Conservation (phyloP, 176 grass and related monocot species). For the Rhipidocladum racemiflorum region DNA sequence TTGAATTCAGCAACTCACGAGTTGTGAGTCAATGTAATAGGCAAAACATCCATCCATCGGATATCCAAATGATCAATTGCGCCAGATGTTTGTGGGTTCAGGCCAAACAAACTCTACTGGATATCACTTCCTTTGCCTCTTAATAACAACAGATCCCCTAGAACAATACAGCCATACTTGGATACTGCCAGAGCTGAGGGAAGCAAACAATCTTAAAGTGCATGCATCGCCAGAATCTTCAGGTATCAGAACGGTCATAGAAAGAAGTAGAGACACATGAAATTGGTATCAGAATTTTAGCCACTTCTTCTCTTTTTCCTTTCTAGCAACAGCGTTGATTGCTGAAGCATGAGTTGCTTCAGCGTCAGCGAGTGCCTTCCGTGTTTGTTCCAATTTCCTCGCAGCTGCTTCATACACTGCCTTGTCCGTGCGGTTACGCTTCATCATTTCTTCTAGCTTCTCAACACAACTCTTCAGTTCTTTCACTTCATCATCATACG, state of each 20-base stretch:
- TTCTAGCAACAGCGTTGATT: slow-evolving; percentile 51
- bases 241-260: neutral
- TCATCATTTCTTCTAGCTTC: slow-evolving; percentile 80
- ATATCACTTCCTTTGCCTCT: neutral
- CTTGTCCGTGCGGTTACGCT: slow-evolving; percentile 81
- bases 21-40: neutral
- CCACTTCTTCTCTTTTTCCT: slow-evolving; percentile 96
- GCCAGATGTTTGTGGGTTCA: neutral
- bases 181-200: neutral
- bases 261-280: neutral
- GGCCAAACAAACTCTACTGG: neutral
- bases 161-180: neutral
- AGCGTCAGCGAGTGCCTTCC: slow-evolving; percentile 53
- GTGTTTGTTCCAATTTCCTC: slow-evolving; percentile 64
- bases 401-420: slow-evolving; percentile 60
- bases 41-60: neutral
- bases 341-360: slow-evolving; percentile 68
- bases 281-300: slow-evolving; percentile 67
- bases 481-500: slow-evolving; percentile 70
- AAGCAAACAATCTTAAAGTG: neutral
- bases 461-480: slow-evolving; percentile 56
- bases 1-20: neutral
- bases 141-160: slow-evolving; percentile 2
- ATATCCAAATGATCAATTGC: neutral
- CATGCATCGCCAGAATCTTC: neutral